Percentiles rank a stretch among this genome's conserved stretches.
phyloP scores from a whole-genome alignment of 1,284 basidiomycete genomes.

The Erythrobasidium hasegawianum region DNA sequence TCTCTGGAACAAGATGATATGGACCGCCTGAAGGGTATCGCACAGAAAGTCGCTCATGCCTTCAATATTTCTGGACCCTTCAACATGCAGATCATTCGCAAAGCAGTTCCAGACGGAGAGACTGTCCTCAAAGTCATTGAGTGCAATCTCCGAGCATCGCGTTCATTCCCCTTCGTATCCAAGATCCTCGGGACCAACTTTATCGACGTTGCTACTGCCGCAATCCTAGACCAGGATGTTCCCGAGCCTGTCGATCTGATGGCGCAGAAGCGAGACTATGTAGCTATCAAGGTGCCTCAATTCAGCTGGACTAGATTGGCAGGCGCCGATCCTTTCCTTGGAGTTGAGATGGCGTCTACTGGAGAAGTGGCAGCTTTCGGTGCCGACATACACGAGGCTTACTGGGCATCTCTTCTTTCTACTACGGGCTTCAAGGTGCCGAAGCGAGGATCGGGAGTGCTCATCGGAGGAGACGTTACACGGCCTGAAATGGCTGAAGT shows the following conservation, averaged over 20 bases:
- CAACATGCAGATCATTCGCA: constrained; percentile 99
- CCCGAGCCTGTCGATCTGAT: constrained; percentile 90
- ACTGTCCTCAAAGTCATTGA: constrained; percentile 93
- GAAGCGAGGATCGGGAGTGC: constrained; percentile 66
- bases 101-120: constrained; percentile 59
- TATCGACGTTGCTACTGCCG: constrained; percentile 88
- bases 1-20: constrained; percentile 74
- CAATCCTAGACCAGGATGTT: constrained; percentile 83
- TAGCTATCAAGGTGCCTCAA: constrained; percentile 94
- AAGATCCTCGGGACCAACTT: constrained; percentile 98
- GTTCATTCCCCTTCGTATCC: constrained; percentile 98
- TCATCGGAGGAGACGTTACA: constrained; percentile 78
- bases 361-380: constrained; percentile 99
- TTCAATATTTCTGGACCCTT: constrained; percentile 96
- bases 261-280: constrained; percentile 84
- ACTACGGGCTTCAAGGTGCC: constrained; percentile 90
- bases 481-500: constrained; percentile 77
- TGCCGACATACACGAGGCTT: constrained; percentile 88
- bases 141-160: constrained; percentile 94
- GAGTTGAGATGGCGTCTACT: constrained; percentile 96
- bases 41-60: constrained; percentile 88
- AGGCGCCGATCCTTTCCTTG: constrained; percentile 94
- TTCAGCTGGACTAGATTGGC: constrained; percentile 95
- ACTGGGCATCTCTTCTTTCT: constrained; percentile 82
- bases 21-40: constrained; percentile 82